These are phyloP conservation scores for Trichophaea hybrida DNA, from an alignment of 2,329 filamentous ascomycete genomes.

Conservation along the genomic window DNA sequence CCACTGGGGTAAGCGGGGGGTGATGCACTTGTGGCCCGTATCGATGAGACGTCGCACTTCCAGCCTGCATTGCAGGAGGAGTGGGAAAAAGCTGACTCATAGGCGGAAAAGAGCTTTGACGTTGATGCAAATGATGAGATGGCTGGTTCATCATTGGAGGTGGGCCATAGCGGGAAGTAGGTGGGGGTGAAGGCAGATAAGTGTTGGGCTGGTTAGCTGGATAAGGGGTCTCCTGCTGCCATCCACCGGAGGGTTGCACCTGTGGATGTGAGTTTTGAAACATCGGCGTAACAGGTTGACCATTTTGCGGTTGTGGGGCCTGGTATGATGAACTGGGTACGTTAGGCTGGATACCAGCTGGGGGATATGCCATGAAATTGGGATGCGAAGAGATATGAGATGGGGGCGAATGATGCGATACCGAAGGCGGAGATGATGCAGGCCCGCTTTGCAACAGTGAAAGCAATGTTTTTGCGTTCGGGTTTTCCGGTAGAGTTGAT, in stretches of 20 bases:
- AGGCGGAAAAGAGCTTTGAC: not conserved
- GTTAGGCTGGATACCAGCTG: not conserved
- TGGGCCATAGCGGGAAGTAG: slow-evolving; percentile 12
- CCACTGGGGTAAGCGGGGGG: slow-evolving; percentile 14
- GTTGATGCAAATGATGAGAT: slow-evolving; percentile 3
- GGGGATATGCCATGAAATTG: not conserved
- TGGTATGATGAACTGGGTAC: not conserved
- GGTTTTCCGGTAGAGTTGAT: slow-evolving; percentile 8
- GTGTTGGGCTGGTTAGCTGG: not conserved
- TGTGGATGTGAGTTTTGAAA: slow-evolving; percentile 4
- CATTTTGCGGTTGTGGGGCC: not conserved
- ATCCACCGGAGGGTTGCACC: not conserved
- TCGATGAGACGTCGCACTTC: not conserved
- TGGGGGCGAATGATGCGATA: slow-evolving; percentile 3
- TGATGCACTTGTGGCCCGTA: not conserved
- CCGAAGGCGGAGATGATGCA: slow-evolving; percentile 9
- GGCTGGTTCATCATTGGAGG: slow-evolving; percentile 6
- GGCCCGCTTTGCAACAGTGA: slow-evolving; percentile 12
- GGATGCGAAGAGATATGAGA: not conserved
- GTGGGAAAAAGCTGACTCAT: not conserved
- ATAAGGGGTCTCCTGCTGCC: not conserved
- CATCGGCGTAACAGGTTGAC: not conserved
- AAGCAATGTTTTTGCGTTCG: slow-evolving; percentile 17
- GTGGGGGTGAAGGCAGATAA: slow-evolving; percentile 14
- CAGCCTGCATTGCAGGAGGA: not conserved